Evolutionary conservation across 73 alveolate genomes (phyloP), one percentile per base, ranked within the genome.

Genomic region (Paraurostyla sp.): DNA sequence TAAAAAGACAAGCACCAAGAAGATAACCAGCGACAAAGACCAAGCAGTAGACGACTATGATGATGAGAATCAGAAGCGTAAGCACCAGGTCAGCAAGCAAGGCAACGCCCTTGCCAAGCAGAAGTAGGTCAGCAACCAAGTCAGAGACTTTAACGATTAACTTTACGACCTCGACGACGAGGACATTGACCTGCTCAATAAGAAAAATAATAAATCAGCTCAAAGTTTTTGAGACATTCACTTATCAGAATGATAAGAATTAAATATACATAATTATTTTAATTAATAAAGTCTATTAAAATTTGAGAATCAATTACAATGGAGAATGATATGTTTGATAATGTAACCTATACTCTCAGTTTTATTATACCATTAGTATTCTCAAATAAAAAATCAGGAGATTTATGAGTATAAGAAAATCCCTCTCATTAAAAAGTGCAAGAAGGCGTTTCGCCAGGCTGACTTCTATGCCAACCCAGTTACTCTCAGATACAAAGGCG

Each of bases 401-500:
- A 59, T 78, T 9, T 78, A 78, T 78, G 76, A 78, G 62, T 78
- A 78, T 41, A 32, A 20, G 49, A 78, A 22, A 4, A 78, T 51
- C 30, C 89, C 89, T 3, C 9, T 25, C 9, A 59, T 32, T 15
- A 83, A 83, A 38, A 45, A 43, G 22, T 30, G 76, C 43, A 83
- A 83, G 51, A 33, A 50, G 23, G 2, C 27, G 45, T 62, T 46
- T 36, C 51, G 92, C 36, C 13, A 42, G 51, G 59, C 69, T 32
- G 92, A 83, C 41, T 68, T 83, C 42, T 83, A 45, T 49, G 85
- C 92, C 52, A 45, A 83, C 45, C 92, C 92, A 7, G 42, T 83
- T 30, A 63, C 92, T 40, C 57, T 83, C 48, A 13, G 78, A 40
- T 68, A 83, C 62, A 83, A 83, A 83, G 92, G 86, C 3, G 85